phyloP scores from a whole-genome alignment of 805 yeast genomes.

The Maudiozyma turicensis region DNA sequence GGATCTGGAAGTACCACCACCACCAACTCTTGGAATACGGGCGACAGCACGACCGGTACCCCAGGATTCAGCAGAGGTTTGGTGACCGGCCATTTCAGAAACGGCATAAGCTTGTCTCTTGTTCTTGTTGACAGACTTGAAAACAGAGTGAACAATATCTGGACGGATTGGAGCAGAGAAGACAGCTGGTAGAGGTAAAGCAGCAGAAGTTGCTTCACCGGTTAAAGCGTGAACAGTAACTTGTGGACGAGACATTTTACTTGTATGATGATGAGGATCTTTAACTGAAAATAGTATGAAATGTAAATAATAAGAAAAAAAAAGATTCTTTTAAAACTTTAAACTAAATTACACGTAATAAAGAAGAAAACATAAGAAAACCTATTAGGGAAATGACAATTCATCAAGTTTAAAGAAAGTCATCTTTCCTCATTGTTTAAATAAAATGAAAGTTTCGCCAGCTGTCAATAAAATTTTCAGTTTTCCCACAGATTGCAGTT shows the following conservation, averaged over 20 bases:
- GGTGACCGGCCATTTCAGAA: conserved; percentile 98
- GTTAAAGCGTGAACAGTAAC: conserved; percentile 84
- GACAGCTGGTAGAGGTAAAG: conserved; percentile 94
- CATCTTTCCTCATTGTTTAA: background rate
- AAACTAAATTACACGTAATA: too few species aligned
- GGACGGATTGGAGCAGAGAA: conserved; percentile 99
- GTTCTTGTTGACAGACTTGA: conserved; percentile 98
- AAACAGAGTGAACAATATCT: conserved; percentile 97
- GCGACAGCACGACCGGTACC: conserved; percentile 99
- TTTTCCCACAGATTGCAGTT: too few species aligned
- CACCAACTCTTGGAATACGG: conserved; percentile 99
- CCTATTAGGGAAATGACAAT: too few species aligned
- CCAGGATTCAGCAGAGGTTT: conserved; percentile 99
- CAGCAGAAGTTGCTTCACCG: conserved; percentile 79
- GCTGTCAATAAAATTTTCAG: background rate
- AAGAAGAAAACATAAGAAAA: too few species aligned
- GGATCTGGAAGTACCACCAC: conserved; percentile 99
- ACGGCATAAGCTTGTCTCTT: conserved; percentile 99
- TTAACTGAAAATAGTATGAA: background rate
- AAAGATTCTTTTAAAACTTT: too few species aligned
- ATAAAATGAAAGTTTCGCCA: background rate
- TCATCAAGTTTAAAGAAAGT: too few species aligned
- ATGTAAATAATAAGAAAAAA: background rate
- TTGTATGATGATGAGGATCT: conserved; percentile 4
- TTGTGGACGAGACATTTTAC: conserved; percentile 71